Conservation (phyloP, 208 protist species). For the Trichomonas gallinae region DNA sequence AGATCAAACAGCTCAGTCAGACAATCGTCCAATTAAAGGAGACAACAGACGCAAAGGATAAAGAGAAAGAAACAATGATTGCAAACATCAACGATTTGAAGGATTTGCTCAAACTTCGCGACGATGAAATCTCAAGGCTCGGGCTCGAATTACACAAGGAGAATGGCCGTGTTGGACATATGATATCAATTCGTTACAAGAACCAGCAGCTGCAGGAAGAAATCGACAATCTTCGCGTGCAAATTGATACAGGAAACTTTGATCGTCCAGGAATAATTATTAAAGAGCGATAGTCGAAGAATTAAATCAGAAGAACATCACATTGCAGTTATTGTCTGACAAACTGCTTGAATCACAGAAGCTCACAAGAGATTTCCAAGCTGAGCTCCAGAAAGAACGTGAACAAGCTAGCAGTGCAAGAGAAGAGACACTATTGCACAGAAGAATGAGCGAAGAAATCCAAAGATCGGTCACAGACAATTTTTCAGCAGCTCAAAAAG, state of each 20-base stretch:
- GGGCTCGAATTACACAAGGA: not conserved
- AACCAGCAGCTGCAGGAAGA: not conserved
- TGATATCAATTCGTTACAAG: not conserved
- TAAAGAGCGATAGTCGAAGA: not conserved
- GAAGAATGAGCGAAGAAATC: not conserved
- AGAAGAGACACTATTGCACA: not conserved
- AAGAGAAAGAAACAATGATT: not conserved
- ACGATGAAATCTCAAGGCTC: not conserved
- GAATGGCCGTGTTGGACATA: not conserved
- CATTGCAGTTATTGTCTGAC: not conserved
- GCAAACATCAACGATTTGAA: not conserved
- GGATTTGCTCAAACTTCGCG: not conserved
- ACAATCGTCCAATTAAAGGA: not conserved
- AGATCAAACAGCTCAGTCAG: not conserved
- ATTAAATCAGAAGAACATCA: not conserved
- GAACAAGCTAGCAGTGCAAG: not conserved
- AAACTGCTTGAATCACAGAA: not conserved
- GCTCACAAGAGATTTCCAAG: not conserved
- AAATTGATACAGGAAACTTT: not conserved
- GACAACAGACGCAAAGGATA: not conserved
- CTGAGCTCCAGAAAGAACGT: not conserved
- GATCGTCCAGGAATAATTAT: not conserved
- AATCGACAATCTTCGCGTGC: not conserved
- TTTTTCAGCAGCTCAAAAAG: not conserved
- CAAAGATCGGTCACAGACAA: not conserved